Evolutionary conservation across 2,329 filamentous ascomycete genomes (phyloP).

Genomic region (Fusarium sp.): DNA sequence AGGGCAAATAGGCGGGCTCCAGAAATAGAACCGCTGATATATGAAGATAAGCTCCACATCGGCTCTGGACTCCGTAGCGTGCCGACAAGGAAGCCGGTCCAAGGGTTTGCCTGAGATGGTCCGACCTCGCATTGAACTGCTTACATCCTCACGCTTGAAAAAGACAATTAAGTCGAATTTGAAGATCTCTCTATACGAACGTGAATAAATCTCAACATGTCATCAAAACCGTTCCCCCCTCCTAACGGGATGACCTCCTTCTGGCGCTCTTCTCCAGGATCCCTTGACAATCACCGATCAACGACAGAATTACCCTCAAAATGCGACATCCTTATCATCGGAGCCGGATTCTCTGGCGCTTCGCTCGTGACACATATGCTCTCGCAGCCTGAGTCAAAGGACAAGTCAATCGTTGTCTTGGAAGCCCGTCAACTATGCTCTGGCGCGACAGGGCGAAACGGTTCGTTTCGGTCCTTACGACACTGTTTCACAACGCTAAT

Average conservation of each 20-base stretch:
- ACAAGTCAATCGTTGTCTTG: constrained; percentile 44
- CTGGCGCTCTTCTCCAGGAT: constrained; percentile 4
- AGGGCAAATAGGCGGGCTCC: background rate
- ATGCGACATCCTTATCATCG: constrained; percentile 58
- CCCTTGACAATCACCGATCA: constrained; percentile 3
- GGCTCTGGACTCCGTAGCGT: background rate
- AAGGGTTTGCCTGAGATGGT: background rate
- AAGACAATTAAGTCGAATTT: background rate
- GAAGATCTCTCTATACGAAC: background rate
- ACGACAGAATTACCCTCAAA: constrained; percentile 45
- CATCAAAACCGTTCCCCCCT: background rate
- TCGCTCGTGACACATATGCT: constrained; percentile 55
- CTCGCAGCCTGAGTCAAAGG: constrained; percentile 19
- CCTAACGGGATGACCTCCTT: constrained; percentile 19
- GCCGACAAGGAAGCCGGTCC: background rate
- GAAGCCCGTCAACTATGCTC: constrained; percentile 50
- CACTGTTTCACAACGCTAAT: rapidly evolving
- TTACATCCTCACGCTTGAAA: background rate
- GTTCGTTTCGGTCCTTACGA: constrained; percentile 1
- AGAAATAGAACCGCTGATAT: background rate
- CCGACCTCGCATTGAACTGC: background rate
- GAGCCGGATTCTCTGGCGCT: constrained; percentile 57
- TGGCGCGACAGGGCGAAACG: constrained; percentile 51
- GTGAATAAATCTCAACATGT: background rate
- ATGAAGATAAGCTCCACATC: background rate